Evolutionary conservation across 1,284 basidiomycete genomes (phyloP).

Genomic region (Sporisorium exsertum): DNA sequence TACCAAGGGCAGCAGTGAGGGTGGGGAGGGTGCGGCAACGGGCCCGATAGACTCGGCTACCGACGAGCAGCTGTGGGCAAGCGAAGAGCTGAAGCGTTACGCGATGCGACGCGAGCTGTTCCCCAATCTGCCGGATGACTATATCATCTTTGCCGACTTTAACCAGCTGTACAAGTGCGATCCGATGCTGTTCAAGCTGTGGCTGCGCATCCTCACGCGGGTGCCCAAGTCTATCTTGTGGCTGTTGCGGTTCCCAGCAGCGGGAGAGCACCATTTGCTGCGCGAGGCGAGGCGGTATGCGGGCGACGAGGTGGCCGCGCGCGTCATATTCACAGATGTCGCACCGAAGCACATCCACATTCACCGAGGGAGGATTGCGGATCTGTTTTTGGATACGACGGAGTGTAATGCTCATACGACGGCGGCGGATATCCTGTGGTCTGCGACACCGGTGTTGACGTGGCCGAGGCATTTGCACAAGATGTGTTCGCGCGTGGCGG

Average conservation of each 20-base stretch:
- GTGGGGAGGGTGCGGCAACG: background rate
- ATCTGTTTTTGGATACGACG: slow-evolving; percentile 76
- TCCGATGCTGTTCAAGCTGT: slow-evolving; percentile 74
- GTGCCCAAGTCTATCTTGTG: slow-evolving; percentile 75
- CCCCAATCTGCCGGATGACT: slow-evolving; percentile 71
- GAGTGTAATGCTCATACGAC: slow-evolving; percentile 79
- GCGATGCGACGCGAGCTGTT: slow-evolving; percentile 72
- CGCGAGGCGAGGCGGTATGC: slow-evolving; percentile 74
- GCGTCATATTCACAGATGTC: slow-evolving; percentile 76
- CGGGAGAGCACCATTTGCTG: slow-evolving; percentile 74
- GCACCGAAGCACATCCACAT: slow-evolving; percentile 75
- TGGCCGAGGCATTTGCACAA: slow-evolving; percentile 75
- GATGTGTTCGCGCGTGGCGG: slow-evolving; percentile 76
- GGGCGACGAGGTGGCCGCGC: slow-evolving; percentile 73
- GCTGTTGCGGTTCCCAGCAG: slow-evolving; percentile 75
- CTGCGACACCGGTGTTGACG: slow-evolving; percentile 76
- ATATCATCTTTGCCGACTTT: slow-evolving; percentile 76
- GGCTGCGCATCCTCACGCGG: slow-evolving; percentile 74
- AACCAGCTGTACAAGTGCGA: slow-evolving; percentile 73
- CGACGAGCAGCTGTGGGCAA: slow-evolving; percentile 71
- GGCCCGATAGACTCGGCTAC: slow-evolving; percentile 2
- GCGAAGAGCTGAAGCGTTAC: slow-evolving; percentile 72
- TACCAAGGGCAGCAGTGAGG: slow-evolving; percentile 1
- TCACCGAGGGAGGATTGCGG: slow-evolving; percentile 74
- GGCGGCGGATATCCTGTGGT: slow-evolving; percentile 76